phyloP scores from a whole-genome alignment of 2,329 filamentous ascomycete genomes.

The Ramularia endophylla region DNA sequence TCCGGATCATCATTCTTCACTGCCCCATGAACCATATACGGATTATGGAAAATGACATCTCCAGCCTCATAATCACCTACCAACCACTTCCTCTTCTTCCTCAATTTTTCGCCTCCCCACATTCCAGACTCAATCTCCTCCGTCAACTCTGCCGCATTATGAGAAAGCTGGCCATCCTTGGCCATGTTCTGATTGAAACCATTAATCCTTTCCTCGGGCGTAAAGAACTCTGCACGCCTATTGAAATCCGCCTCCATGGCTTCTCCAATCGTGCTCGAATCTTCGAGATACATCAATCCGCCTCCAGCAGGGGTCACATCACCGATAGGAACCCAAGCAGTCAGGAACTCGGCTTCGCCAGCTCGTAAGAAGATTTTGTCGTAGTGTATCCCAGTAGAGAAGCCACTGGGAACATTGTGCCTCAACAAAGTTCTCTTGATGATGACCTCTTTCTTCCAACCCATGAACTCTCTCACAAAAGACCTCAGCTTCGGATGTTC shows the following conservation, averaged over 20 bases:
- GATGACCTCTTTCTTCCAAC: too few species aligned
- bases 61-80: constrained; percentile 51
- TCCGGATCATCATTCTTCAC: too few species aligned
- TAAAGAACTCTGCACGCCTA: constrained; percentile 22
- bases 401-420: constrained; percentile 35
- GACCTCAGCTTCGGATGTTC: too few species aligned
- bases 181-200: constrained; percentile 37
- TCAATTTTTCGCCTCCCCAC: background rate
- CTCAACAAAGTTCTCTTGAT: constrained; percentile 37
- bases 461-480: too few species aligned
- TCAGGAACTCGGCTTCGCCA: constrained; percentile 31
- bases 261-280: constrained; percentile 32
- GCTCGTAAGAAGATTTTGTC: constrained; percentile 38
- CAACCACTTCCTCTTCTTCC: constrained; percentile 37
- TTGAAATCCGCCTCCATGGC: constrained; percentile 37
- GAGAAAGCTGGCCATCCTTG: constrained; percentile 22
- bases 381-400: constrained; percentile 38
- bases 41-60: constrained; percentile 45
- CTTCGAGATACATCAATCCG: constrained; percentile 39
- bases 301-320: constrained; percentile 33
- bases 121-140: constrained; percentile 7
- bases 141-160: constrained; percentile 17
- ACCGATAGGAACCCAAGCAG: constrained; percentile 36
- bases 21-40: too few species aligned
- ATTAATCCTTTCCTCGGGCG: constrained; percentile 31